phyloP scores from a whole-genome alignment of 2,329 filamentous ascomycete genomes.

The Penicillium digitatum region DNA sequence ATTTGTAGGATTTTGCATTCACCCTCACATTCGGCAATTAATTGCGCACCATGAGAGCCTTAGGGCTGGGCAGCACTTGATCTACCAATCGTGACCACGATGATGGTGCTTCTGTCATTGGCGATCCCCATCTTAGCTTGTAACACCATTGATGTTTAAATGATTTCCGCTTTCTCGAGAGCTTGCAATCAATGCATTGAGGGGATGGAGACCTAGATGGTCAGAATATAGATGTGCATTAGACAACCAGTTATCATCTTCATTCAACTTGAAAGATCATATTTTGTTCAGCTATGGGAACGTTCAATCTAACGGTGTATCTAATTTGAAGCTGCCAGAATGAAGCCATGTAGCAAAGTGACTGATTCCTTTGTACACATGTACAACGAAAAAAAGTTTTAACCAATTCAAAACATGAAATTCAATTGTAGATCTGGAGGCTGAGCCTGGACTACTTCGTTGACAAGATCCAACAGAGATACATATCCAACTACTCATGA shows the following conservation, averaged over 20 bases:
- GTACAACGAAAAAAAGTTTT: neutral
- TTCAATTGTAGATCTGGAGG: neutral
- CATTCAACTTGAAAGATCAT: neutral
- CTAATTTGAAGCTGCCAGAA: neutral
- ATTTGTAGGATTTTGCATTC: neutral
- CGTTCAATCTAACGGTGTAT: too few species aligned
- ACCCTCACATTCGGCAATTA: neutral
- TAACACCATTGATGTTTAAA: neutral
- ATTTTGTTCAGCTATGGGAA: neutral
- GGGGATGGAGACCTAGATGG: neutral
- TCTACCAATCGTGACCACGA: neutral
- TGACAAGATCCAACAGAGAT: neutral
- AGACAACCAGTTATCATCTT: neutral
- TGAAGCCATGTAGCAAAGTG: neutral
- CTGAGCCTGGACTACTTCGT: conserved; percentile 2
- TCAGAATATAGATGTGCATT: neutral
- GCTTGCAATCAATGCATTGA: neutral
- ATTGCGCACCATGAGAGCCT: neutral
- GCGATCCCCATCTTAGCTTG: neutral
- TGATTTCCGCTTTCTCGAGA: neutral
- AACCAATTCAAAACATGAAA: neutral
- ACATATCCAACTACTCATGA: conserved; percentile 2
- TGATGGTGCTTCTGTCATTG: neutral
- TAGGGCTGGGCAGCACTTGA: neutral
- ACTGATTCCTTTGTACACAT: neutral